phyloP scores from a whole-genome alignment of 1,284 basidiomycete species.

The Athelia sp. region DNA sequence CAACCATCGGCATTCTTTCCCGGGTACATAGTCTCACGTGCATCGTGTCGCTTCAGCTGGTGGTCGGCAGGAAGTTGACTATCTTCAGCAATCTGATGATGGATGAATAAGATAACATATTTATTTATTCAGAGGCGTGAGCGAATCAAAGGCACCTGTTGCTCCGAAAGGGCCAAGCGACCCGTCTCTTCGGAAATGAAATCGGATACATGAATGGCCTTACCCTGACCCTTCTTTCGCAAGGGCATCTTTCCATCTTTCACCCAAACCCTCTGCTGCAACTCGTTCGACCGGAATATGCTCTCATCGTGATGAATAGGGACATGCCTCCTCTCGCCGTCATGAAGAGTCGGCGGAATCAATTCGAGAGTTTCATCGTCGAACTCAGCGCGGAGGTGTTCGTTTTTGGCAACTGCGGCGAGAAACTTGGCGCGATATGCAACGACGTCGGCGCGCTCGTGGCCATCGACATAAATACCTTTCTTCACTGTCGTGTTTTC shows the following conservation, averaged over 20 bases:
- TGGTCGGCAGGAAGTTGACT: constrained; percentile 8
- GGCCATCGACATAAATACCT: constrained; percentile 17
- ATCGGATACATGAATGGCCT: constrained; percentile 19
- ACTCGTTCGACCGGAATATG: constrained; percentile 17
- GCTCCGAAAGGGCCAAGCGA: constrained; percentile 10
- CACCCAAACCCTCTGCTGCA: constrained; percentile 14
- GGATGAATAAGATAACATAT: no score
- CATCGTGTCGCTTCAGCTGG: constrained; percentile 9
- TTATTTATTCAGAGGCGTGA: no score
- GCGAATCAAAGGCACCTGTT: constrained; percentile 5
- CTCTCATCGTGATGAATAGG: constrained; percentile 19
- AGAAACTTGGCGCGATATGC: constrained; percentile 14
- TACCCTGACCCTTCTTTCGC: constrained; percentile 19
- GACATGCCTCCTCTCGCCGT: constrained; percentile 15
- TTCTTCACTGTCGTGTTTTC: constrained; percentile 10
- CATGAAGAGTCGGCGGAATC: constrained; percentile 10
- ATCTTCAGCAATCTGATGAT: constrained; percentile 5
- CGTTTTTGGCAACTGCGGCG: constrained; percentile 4
- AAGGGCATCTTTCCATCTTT: constrained; percentile 15
- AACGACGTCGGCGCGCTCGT: constrained; percentile 18
- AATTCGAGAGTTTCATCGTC: constrained; percentile 10
- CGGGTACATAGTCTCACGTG: constrained; percentile 11
- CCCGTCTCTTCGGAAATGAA: constrained; percentile 20
- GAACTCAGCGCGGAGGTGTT: constrained; percentile 5
- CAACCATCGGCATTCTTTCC: constrained; percentile 12